Evolutionary conservation across 176 grass and related monocot genomes (phyloP), one percentile per base, ranked within the genome.

Genomic region (Urochloa ruziziensis): DNA sequence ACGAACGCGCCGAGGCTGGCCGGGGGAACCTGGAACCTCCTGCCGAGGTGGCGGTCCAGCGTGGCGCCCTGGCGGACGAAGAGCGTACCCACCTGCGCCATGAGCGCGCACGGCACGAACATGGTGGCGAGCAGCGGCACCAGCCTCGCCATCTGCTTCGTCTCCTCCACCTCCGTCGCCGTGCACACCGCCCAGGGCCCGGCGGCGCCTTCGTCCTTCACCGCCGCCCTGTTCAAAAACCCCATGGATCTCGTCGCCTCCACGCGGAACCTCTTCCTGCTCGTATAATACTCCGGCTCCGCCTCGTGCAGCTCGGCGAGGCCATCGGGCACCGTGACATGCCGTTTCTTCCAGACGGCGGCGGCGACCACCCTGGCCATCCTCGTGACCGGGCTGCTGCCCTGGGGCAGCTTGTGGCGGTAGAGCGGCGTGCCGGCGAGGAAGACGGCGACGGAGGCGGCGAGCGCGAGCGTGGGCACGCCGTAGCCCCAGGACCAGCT

Each of bases 401-500:
- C 91, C 84, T 91, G 93, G 24, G 93, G 87, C 34, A 79, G 13
- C 85, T 88, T 95, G 88, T 98, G 93, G 36, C 96, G 87, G 85
- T 98, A 98, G 68, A 90, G 68, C 28, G 89, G 90, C 19, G 93
- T 95, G 88, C 96, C 92, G 14, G 65, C 76, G 44, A 95, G 86
- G 86, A 98, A 98, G 81, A 95, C 82, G n/a, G 61, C 60, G 35
- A 95, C 48, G 9, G 96, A 88, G 29, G 54, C 70, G 5, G 93
- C 15, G 0, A 95, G 88, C 11, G 82, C 89, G 27, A 93, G 34
- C 6, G 91, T 90, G 12, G 96, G 90, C 3, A 98, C 64, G 48
- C 75, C 93, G 64, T 98, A 98, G 3, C 96, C 96, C 36, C 94
- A 39, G 1, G 86, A 72, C 86, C 89, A 98, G 70, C 93, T 90